phyloP scores from a whole-genome alignment of 2,329 filamentous ascomycete genomes.

The Bretziella fagacearum region DNA sequence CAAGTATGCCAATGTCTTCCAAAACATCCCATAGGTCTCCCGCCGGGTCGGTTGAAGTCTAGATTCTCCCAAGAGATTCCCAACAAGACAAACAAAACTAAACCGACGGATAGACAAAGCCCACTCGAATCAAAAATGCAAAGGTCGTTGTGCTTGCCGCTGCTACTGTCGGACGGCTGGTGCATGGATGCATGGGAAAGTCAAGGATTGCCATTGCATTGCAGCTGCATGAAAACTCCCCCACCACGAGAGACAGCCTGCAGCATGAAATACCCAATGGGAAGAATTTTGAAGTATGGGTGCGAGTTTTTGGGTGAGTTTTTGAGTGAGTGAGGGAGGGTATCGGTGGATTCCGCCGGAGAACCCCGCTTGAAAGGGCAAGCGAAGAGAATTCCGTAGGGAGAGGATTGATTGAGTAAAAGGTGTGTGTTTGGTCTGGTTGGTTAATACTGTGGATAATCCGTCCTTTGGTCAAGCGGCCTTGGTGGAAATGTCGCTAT shows the following conservation, averaged over 20 bases:
- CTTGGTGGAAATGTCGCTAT: no score
- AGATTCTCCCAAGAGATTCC: not conserved
- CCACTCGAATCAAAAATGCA: not conserved
- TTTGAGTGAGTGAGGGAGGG: not conserved
- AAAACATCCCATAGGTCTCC: not conserved
- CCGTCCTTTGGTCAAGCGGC: no score
- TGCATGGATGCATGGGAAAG: not conserved
- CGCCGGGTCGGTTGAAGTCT: not conserved
- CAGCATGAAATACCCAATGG: not conserved
- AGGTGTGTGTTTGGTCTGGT: no score
- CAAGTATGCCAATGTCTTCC: no score
- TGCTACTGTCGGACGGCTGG: not conserved
- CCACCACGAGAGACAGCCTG: not conserved
- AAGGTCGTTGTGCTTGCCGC: not conserved
- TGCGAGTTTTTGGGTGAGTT: not conserved
- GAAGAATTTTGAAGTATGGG: not conserved
- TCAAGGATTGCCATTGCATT: slow-evolving; percentile 1
- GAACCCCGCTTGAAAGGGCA: not conserved
- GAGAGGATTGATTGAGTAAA: no score
- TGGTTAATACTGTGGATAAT: no score
- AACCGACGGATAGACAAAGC: not conserved
- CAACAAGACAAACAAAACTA: not conserved
- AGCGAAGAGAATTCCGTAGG: no score
- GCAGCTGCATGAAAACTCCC: not conserved
- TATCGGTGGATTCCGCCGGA: not conserved